Conservation (phyloP, 2,329 filamentous ascomycete genomes). For the Talaromyces albobiverticillius region DNA sequence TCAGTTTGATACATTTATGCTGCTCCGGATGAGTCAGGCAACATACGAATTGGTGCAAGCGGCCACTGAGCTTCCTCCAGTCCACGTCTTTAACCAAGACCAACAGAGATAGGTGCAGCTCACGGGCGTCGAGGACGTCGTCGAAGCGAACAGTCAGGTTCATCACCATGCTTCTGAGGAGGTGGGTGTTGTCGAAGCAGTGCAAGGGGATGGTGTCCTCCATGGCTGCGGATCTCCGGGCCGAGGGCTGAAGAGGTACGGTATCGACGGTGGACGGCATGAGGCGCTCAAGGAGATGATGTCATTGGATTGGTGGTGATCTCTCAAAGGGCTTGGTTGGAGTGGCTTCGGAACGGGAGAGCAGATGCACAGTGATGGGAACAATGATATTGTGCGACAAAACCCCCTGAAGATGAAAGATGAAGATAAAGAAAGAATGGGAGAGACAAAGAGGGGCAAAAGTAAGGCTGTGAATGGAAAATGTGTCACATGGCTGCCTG, state of each 20-base stretch:
- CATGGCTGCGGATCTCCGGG: not conserved
- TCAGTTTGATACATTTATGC: not conserved
- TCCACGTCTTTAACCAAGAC: not conserved
- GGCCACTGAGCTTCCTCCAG: slow-evolving; percentile 4
- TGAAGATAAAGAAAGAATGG: not conserved
- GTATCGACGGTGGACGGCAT: not conserved
- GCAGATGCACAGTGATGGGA: too few species aligned
- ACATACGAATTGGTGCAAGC: not conserved
- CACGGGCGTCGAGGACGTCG: not conserved
- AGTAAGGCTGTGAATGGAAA: not conserved
- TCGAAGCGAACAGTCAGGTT: slow-evolving; percentile 5
- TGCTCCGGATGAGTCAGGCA: not conserved
- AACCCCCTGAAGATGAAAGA: not conserved
- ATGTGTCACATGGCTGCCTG: not conserved
- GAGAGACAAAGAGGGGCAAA: not conserved
- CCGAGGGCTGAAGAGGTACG: not conserved
- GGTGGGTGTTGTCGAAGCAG: slow-evolving; percentile 2
- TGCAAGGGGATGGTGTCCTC: not conserved
- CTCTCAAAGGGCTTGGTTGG: too few species aligned
- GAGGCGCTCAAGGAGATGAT: not conserved
- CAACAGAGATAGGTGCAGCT: not conserved
- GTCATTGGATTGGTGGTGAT: too few species aligned
- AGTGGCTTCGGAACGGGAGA: too few species aligned
- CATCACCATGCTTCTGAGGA: slow-evolving; percentile 3
- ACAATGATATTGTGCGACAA: not conserved